Evolutionary conservation across 495 filamentous ascomycete species (phyloP).

Genomic region (Glonium stellatum): DNA sequence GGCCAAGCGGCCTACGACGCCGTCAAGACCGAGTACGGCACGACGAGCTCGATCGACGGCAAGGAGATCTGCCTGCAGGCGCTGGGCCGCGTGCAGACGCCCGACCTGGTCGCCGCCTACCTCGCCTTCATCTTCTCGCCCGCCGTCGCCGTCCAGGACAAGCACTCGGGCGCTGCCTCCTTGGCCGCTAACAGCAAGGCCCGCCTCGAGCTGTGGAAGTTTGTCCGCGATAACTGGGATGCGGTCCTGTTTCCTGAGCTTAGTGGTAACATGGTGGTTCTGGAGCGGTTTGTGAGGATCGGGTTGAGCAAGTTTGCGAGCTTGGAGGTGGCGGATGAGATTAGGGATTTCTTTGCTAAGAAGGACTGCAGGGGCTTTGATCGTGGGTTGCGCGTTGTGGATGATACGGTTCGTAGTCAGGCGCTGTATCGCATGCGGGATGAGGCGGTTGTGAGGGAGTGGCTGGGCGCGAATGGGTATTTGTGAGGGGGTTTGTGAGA

Average conservation of each 20-base stretch:
- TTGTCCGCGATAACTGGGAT: conserved; percentile 72
- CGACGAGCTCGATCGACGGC: conserved; percentile 76
- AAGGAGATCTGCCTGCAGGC: conserved; percentile 75
- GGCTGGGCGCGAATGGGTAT: conserved; percentile 62
- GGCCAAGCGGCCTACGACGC: conserved; percentile 60
- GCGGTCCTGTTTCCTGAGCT: conserved; percentile 56
- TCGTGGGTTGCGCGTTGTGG: conserved; percentile 67
- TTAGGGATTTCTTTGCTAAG: conserved; percentile 71
- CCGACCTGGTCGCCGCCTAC: conserved; percentile 60
- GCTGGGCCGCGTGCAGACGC: conserved; percentile 66
- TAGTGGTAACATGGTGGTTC: conserved; percentile 71
- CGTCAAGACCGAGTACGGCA: conserved; percentile 74
- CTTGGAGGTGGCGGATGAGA: conserved; percentile 61
- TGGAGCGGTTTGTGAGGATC: conserved; percentile 78
- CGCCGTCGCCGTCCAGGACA: conserved; percentile 70
- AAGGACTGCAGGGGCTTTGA: conserved; percentile 78
- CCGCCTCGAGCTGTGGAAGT: conserved; percentile 71
- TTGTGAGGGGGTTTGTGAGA: neutral
- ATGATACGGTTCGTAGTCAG: conserved; percentile 71
- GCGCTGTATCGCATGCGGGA: conserved; percentile 73
- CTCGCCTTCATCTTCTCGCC: conserved; percentile 76
- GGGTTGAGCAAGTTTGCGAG: conserved; percentile 71
- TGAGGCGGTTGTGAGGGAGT: conserved; percentile 57
- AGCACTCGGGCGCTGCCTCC: conserved; percentile 68
- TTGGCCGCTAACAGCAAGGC: conserved; percentile 64